Percentiles rank a stretch among this genome's conserved stretches.
Conservation (phyloP, 306 rosid genomes). For the Senna tora region DNA sequence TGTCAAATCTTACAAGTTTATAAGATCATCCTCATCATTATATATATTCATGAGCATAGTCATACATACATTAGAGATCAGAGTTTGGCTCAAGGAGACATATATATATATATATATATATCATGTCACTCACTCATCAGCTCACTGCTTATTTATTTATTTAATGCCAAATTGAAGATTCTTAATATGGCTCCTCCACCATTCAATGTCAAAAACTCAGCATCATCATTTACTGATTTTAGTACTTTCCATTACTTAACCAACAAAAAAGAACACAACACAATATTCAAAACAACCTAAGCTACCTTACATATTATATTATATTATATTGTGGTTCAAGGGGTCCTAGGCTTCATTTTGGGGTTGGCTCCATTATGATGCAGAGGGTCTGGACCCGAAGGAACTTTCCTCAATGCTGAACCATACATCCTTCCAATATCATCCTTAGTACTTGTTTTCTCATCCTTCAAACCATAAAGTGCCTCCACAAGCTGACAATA, state of each 20-base stretch:
- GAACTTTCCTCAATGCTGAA: constrained; percentile 56
- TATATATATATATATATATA: too few species aligned
- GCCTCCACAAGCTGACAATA: constrained; percentile 39
- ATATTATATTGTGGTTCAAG: constrained; percentile 3
- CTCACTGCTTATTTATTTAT: too few species aligned
- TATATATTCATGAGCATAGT: too few species aligned
- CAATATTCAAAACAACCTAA: constrained; percentile 8
- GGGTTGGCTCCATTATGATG: constrained; percentile 66
- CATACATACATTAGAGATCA: too few species aligned
- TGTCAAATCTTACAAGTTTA: too few species aligned
- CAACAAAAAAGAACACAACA: not conserved
- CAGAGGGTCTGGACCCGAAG: constrained; percentile 69
- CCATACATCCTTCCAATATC: constrained; percentile 21
- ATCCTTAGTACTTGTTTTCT: constrained; percentile 20
- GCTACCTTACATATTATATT: not conserved
- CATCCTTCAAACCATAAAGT: constrained; percentile 41
- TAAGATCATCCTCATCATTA: too few species aligned
- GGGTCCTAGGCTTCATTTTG: constrained; percentile 54
- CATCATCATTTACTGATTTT: too few species aligned
- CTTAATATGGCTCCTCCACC: constrained; percentile 28
- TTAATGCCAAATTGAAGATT: not conserved
- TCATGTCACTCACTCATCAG: constrained; percentile 29
- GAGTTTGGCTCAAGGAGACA: not conserved
- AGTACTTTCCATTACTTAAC: not conserved
- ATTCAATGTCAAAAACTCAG: too few species aligned